Conservation (phyloP, 768 basidiomycete genomes). For the Calocybe gangraenosa region DNA sequence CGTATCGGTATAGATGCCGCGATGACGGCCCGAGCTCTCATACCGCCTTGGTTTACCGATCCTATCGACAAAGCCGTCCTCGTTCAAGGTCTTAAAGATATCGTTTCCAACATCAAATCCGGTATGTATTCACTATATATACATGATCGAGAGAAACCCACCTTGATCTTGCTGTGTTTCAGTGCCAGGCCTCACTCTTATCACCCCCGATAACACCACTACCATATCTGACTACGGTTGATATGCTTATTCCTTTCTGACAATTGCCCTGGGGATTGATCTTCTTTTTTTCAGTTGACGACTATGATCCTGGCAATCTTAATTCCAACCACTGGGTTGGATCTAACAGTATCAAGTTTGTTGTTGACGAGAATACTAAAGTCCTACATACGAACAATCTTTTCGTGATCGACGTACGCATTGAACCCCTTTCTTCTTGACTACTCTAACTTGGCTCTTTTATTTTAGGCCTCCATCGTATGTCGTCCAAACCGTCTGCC, state of each 20-base stretch:
- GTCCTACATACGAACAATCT: conserved; percentile 47
- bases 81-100: conserved; percentile 45
- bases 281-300: conserved; percentile 28
- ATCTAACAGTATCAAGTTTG: conserved; percentile 41
- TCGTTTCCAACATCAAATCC: conserved; percentile 36
- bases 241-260: not conserved
- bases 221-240: conserved; percentile 50
- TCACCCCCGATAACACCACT: conserved; percentile 57
- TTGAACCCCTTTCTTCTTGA: not conserved
- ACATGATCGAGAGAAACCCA: no score
- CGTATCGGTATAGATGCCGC: conserved; percentile 56
- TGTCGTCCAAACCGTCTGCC: conserved; percentile 1
- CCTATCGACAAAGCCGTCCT: conserved; percentile 50
- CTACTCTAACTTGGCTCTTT: not conserved
- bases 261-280: not conserved
- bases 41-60: conserved; percentile 57
- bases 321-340: conserved; percentile 68
- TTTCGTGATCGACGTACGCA: conserved; percentile 49
- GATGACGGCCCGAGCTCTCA: conserved; percentile 41
- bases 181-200: conserved; percentile 50
- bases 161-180: not conserved
- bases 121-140: conserved; percentile 28
- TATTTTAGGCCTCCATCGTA: conserved; percentile 30
- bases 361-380: conserved; percentile 58
- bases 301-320: conserved; percentile 25